These are phyloP conservation scores for Barnettozyma sucrosica DNA, from an alignment of 805 yeast species.

Conservation along the genomic window DNA sequence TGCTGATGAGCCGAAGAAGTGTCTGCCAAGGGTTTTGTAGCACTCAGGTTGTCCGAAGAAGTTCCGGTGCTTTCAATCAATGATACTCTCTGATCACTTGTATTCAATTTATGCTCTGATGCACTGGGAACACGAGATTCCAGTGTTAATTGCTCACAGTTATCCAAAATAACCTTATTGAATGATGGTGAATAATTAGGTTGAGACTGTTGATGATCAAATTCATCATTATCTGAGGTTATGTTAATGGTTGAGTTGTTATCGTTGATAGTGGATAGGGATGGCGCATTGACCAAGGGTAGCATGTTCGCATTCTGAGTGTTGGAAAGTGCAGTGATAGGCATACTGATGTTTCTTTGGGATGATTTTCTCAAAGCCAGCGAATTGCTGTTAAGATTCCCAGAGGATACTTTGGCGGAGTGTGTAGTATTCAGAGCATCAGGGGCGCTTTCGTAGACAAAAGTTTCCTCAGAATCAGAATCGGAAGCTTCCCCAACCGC, in stretches of 20 bases:
- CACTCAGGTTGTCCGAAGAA: not conserved
- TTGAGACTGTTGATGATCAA: constrained; percentile 5
- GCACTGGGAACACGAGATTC: not conserved
- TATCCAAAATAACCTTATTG: not conserved
- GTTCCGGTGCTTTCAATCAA: not conserved
- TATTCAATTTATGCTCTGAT: not conserved
- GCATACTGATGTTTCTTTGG: constrained; percentile 25
- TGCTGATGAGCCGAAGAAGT: not conserved
- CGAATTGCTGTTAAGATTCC: constrained; percentile 11
- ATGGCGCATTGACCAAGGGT: not conserved
- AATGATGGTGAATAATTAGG: constrained; percentile 2
- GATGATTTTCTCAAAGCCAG: constrained; percentile 18
- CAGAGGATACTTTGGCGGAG: constrained; percentile 11
- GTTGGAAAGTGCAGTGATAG: constrained; percentile 14
- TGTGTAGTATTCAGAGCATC: constrained; percentile 20
- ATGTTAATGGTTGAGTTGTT: constrained; percentile 3
- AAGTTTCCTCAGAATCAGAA: constrained; percentile 89
- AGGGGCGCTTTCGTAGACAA: constrained; percentile 69
- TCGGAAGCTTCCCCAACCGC: constrained; percentile 89
- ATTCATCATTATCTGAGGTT: constrained; percentile 5
- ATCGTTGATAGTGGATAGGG: constrained; percentile 3
- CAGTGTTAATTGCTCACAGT: not conserved
- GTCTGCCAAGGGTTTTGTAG: not conserved
- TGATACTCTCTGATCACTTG: not conserved
- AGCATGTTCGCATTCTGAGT: not conserved